These are phyloP conservation scores for Thecaphora frezii DNA, from an alignment of 1,284 basidiomycete species.

Conservation along the genomic window DNA sequence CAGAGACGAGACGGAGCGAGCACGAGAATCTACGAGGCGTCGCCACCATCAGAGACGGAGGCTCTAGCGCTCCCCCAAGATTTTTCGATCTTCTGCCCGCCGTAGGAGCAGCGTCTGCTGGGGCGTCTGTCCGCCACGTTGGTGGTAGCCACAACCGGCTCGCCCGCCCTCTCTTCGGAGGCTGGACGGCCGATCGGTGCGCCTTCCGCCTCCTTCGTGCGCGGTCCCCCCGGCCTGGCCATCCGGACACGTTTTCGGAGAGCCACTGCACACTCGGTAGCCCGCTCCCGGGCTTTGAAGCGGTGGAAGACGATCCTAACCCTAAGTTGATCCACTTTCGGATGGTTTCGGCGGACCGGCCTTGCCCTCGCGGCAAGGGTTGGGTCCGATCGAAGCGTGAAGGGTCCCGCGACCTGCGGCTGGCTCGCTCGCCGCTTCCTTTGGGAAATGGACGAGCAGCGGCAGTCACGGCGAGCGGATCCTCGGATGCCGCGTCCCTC, in stretches of 20 bases:
- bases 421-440: no score
- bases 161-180: no score
- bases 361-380: no score
- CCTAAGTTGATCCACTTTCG: slow-evolving; percentile 37
- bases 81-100: slow-evolving; percentile 37
- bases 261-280: neutral
- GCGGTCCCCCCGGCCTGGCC: neutral
- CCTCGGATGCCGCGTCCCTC: neutral
- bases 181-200: no score
- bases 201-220: neutral
- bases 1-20: no score
- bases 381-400: no score
- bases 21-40: no score
- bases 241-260: neutral
- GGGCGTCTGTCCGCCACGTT: neutral
- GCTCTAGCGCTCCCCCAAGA: neutral
- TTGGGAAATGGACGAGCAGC: no score
- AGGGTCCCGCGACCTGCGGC: no score
- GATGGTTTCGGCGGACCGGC: no score
- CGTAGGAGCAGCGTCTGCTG: slow-evolving; percentile 2
- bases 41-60: neutral
- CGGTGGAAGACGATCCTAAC: slow-evolving; percentile 44
- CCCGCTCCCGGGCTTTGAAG: slow-evolving; percentile 16
- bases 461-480: no score
- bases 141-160: no score